Conservation (phyloP, 2,329 filamentous ascomycete genomes). For the Aspergillus sp. region DNA sequence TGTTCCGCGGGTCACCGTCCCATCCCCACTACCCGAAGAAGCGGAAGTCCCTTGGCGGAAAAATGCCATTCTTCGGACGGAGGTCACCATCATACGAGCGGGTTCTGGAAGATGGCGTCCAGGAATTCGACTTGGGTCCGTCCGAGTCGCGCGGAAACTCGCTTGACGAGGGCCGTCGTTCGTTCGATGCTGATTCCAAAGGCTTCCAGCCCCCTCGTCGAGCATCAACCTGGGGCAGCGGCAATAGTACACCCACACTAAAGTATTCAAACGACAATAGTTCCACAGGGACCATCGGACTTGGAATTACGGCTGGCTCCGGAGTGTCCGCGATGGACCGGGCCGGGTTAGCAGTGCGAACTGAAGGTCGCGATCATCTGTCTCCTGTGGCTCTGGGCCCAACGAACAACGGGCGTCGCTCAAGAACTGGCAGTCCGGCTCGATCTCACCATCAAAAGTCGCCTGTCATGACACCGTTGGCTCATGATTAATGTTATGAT, state of each 20-base stretch:
- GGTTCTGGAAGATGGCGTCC: conserved; percentile 69
- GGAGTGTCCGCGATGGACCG: conserved; percentile 48
- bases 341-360: conserved; percentile 69
- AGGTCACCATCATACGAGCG: conserved; percentile 62
- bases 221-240: conserved; percentile 26
- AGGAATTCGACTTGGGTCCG: conserved; percentile 71
- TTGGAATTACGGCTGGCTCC: conserved; percentile 28
- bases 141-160: conserved; percentile 47
- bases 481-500: conserved; percentile 25
- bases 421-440: conserved; percentile 45
- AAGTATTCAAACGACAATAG: conserved; percentile 35
- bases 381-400: conserved; percentile 48
- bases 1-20: conserved; percentile 25
- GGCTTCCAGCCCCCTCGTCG: conserved; percentile 51
- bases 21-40: conserved; percentile 27
- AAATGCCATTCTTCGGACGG: conserved; percentile 34
- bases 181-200: conserved; percentile 46
- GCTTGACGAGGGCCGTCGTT: conserved; percentile 57
- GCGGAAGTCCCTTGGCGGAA: conserved; percentile 59
- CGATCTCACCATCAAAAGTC: conserved; percentile 30
- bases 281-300: conserved; percentile 32
- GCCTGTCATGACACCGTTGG: conserved; percentile 28
- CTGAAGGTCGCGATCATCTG: conserved; percentile 78
- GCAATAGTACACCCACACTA: conserved; percentile 24
- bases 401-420: conserved; percentile 40